Base-by-base conservation (phyloP, 192 early-diverging fungal species). In the Backusella sp. region DNA sequence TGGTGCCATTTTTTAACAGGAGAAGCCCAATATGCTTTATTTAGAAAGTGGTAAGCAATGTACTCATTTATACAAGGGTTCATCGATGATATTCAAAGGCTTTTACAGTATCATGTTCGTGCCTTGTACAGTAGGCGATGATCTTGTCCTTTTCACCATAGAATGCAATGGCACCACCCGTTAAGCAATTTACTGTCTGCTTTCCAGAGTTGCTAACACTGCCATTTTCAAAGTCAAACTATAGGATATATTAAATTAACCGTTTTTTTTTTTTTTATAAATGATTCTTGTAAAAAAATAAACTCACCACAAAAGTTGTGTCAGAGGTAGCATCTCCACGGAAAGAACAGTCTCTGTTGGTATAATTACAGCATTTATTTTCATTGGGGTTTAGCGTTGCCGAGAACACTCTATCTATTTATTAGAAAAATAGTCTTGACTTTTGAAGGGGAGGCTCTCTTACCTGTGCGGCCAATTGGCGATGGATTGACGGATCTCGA, bases 311-410 rank as follows among this genome's bases (percentile, higher is more conserved):
- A 46, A 72, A 72, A 32, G 21, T 49, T 6, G 26, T 26, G 1
- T 30, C 15, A 28, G 14, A n/a, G 1, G 6, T 28, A 17, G 9
- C 8, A 0, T 46, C 26, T 30, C 70, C 70, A 30, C 26, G 12
- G 6, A 30, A 23, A 72, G 39, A 46, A 30, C 70, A 72, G 41
- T 72, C 70, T 44, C 41, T 72, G 44, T 72, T 49, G 15, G 23
- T 72, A 11, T 72, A 72, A 32, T 72, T 23, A 1, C 70, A 72
- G 14, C 70, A 72, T 37, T 28, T 21, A 12, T 15, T 11, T 26
- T 72, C 41, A 23, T 26, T 26, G 3, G 56, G 23, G 7, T 4
- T 12, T 26, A 59, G 8, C 4, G 2, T 12, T 21, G 0, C 56
- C 3, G n/a, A 26, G 11, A 59, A 59, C 1, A 59, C 56, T 59